These are phyloP conservation scores for Neurospora africana DNA, from an alignment of 495 filamentous ascomycete species.

Conservation along the genomic window DNA sequence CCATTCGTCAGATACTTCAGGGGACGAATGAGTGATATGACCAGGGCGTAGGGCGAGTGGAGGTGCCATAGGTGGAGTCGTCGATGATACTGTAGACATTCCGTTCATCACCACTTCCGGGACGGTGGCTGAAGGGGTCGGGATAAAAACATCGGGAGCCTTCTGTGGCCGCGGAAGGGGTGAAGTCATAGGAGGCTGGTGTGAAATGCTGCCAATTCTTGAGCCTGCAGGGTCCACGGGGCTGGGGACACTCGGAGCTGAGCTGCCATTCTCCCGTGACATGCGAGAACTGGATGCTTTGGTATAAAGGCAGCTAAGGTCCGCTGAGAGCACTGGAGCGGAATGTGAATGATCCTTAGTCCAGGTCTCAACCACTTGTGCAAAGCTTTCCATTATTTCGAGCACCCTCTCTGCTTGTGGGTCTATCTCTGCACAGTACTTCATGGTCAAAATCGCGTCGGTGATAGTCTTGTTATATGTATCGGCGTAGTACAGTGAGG, in stretches of 20 bases:
- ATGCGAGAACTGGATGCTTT: slow-evolving; percentile 4
- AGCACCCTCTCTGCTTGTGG: slow-evolving; percentile 53
- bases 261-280: slow-evolving; percentile 1
- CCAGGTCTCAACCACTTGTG: slow-evolving; percentile 38
- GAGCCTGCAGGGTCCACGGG: neutral
- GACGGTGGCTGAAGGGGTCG: slow-evolving; percentile 1
- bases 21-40: slow-evolving; percentile 9
- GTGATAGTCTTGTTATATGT: slow-evolving; percentile 44
- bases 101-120: slow-evolving; percentile 14
- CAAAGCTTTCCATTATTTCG: slow-evolving; percentile 55
- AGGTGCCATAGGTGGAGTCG: neutral
- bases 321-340: slow-evolving; percentile 29
- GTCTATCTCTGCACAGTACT: slow-evolving; percentile 51
- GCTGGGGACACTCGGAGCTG: neutral
- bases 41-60: slow-evolving; percentile 4
- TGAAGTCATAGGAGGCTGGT: slow-evolving; percentile 13
- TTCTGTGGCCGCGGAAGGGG: slow-evolving; percentile 6
- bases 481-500: slow-evolving; percentile 48
- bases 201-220: slow-evolving; percentile 1
- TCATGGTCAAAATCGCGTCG: slow-evolving; percentile 51
- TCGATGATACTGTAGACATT: slow-evolving; percentile 3
- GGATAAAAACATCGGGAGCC: slow-evolving; percentile 11
- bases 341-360: slow-evolving; percentile 29
- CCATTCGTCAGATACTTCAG: slow-evolving; percentile 35
- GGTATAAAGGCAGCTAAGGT: slow-evolving; percentile 23